A percentile compares a stretch with the other conserved stretches of the same genome.
Evolutionary conservation across 441 rosid species (phyloP).

Genomic region (Corymbia calophylla): DNA sequence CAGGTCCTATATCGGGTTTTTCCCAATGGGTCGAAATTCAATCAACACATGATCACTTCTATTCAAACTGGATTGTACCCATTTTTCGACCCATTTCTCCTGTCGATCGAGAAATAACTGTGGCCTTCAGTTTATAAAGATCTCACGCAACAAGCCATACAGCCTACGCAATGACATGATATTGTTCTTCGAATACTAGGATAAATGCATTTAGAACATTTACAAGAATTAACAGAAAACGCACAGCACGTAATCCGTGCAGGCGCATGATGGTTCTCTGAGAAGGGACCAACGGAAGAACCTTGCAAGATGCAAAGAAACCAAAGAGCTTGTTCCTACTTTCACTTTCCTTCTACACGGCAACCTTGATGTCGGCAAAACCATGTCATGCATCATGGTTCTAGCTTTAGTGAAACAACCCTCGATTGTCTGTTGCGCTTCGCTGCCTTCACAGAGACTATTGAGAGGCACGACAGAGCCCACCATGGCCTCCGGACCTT

Average conservation of each 20-base stretch:
- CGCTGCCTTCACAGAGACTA: constrained; percentile 73
- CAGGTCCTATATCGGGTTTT: neutral
- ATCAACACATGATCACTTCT: neutral
- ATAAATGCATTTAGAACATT: neutral
- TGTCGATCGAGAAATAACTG: neutral
- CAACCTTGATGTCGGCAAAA: constrained; percentile 2
- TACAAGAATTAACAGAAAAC: neutral
- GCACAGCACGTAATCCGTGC: neutral
- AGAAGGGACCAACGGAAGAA: constrained; percentile 27
- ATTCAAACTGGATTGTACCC: neutral
- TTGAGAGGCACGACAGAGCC: constrained; percentile 91
- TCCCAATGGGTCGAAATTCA: neutral
- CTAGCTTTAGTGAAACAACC: constrained; percentile 95
- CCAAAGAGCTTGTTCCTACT: constrained; percentile 8
- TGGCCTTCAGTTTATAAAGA: neutral
- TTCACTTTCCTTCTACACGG: constrained; percentile 15
- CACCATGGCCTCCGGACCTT: constrained; percentile 97
- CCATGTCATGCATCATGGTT: constrained; percentile 51
- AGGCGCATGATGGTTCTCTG: constrained; percentile 24
- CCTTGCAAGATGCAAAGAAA: constrained; percentile 21
- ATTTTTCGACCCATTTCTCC: neutral
- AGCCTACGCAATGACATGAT: neutral
- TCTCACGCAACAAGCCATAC: neutral
- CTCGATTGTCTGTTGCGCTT: constrained; percentile 93
- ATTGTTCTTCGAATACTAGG: neutral